These are phyloP conservation scores for Annulohypoxylon moriforme DNA, from an alignment of 495 filamentous ascomycete species.

Conservation along the genomic window DNA sequence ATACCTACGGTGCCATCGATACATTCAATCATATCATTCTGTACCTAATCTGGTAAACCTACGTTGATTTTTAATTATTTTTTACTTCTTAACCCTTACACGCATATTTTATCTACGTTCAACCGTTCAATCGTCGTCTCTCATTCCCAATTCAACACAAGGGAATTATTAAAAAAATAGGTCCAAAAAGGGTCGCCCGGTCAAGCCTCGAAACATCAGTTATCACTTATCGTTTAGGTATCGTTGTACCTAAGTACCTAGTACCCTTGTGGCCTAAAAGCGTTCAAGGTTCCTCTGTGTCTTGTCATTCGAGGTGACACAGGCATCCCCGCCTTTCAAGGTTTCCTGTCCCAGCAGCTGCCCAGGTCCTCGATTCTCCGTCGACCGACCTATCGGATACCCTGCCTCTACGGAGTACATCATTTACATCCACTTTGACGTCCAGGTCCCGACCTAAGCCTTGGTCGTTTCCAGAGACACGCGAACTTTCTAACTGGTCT, in stretches of 20 bases:
- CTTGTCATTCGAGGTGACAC: constrained; percentile 46
- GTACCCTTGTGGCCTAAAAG: constrained; percentile 12
- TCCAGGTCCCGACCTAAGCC: constrained; percentile 40
- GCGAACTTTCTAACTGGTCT: constrained; percentile 41
- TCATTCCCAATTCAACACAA: constrained; percentile 20
- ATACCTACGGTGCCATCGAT: constrained; percentile 18
- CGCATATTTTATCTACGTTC: not conserved
- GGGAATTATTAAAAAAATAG: constrained; percentile 1
- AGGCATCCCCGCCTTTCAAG: constrained; percentile 53
- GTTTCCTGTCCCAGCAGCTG: constrained; percentile 47
- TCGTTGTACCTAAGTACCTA: constrained; percentile 1
- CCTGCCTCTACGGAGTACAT: constrained; percentile 49
- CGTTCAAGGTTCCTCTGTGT: constrained; percentile 35
- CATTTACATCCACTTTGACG: constrained; percentile 50
- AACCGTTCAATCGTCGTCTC: constrained; percentile 11
- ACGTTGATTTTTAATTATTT: constrained; percentile 2
- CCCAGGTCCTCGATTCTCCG: constrained; percentile 47
- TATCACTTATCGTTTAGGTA: not conserved
- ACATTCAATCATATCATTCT: not conserved
- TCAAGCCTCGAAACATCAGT: constrained; percentile 1
- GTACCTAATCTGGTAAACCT: constrained; percentile 13
- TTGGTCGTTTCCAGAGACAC: constrained; percentile 36
- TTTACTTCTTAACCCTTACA: not conserved
- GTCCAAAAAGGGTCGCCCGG: not conserved
- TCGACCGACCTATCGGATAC: constrained; percentile 52